A percentile compares a stretch with the other conserved stretches of the same genome.
These are phyloP conservation scores for Fagopyrum homotropicum DNA, from an alignment of 148 eudicot species.

Conservation along the genomic window DNA sequence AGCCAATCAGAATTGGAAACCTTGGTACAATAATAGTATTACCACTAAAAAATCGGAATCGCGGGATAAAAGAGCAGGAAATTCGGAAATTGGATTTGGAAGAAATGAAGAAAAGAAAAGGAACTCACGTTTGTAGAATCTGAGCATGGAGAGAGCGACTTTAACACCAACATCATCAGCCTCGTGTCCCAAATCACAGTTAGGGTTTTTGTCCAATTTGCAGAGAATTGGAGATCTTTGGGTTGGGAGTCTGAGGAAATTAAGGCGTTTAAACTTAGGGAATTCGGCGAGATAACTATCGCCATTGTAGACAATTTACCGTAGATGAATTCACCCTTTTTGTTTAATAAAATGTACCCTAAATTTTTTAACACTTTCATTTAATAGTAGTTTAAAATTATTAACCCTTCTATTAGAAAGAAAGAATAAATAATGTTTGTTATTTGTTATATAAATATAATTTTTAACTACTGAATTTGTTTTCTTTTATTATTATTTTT, in stretches of 20 bases:
- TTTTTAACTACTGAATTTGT: too few relatives aligned
- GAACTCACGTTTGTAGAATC: constrained; percentile 73
- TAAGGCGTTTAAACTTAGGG: not conserved
- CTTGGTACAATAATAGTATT: not conserved
- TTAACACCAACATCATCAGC: constrained; percentile 49
- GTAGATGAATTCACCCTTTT: too few relatives aligned
- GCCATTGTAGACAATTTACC: not conserved
- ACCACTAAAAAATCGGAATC: not conserved
- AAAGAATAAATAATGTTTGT: too few relatives aligned
- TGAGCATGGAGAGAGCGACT: constrained; percentile 72
- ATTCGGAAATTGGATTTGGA: not conserved
- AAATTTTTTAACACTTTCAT: too few relatives aligned
- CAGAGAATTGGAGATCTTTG: constrained; percentile 10
- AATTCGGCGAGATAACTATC: constrained; percentile 3
- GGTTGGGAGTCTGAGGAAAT: not conserved
- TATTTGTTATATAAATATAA: too few relatives aligned
- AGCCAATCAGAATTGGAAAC: constrained; percentile 9
- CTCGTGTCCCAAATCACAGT: constrained; percentile 22
- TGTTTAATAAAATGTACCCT: too few relatives aligned
- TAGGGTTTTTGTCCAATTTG: constrained; percentile 6
- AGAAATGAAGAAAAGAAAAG: not conserved
- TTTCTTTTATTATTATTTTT: too few relatives aligned
- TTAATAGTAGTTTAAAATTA: too few relatives aligned
- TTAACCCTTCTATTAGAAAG: too few relatives aligned
- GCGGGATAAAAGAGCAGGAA: not conserved